phyloP scores from a whole-genome alignment of 2,329 filamentous ascomycete species.

The Orbilia blumenaviensis region DNA sequence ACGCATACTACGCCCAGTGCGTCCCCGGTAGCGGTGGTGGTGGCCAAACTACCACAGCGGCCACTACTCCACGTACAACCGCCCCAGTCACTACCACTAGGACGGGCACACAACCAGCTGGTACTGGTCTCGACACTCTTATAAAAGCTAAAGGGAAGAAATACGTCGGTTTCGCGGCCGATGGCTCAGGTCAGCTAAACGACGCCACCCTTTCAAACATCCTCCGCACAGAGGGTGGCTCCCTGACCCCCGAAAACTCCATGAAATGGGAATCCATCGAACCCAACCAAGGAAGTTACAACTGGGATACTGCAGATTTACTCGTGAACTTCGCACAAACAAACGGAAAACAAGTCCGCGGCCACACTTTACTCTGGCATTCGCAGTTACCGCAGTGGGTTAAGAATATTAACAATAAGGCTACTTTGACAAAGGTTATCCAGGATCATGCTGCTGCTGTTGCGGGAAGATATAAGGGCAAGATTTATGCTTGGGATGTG shows the following conservation, averaged over 20 bases:
- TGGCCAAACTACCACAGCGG: neutral
- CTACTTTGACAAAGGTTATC: conserved; percentile 67
- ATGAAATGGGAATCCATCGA: conserved; percentile 74
- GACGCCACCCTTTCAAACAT: conserved; percentile 66
- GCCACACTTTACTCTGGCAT: conserved; percentile 74
- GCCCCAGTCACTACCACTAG: neutral
- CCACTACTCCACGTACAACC: neutral
- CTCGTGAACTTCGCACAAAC: conserved; percentile 68
- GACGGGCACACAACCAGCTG: conserved; percentile 8
- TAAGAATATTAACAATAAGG: conserved; percentile 63
- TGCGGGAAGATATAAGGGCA: conserved; percentile 70
- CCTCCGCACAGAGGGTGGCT: conserved; percentile 71
- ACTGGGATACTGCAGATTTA: conserved; percentile 68
- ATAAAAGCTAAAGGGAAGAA: conserved; percentile 54
- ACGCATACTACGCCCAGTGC: conserved; percentile 58
- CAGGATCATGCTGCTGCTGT: conserved; percentile 69
- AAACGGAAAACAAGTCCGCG: conserved; percentile 70
- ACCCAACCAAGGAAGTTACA: conserved; percentile 65
- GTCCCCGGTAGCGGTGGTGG: conserved; percentile 8
- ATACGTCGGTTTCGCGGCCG: conserved; percentile 71
- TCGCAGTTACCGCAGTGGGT: conserved; percentile 71
- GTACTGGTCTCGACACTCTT: conserved; percentile 39
- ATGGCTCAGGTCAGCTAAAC: conserved; percentile 65
- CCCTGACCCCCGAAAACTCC: conserved; percentile 73
- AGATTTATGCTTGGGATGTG: conserved; percentile 68